phyloP scores from a whole-genome alignment of 2,329 filamentous ascomycete genomes.

The Aspergillus ibericus region DNA sequence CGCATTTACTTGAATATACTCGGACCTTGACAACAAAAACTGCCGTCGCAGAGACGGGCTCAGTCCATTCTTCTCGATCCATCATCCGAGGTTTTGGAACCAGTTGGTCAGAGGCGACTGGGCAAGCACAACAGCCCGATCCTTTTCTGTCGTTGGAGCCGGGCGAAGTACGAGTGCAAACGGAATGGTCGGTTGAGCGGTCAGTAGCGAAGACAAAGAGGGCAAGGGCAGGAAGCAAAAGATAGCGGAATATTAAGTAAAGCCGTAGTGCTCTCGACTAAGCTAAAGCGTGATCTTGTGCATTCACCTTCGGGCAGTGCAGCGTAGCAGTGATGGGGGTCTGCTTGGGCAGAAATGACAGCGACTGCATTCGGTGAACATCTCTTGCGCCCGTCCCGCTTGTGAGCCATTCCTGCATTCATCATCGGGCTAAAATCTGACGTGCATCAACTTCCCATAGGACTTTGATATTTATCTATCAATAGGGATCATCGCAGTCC shows the following conservation, averaged over 20 bases:
- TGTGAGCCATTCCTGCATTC: neutral
- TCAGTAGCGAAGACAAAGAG: neutral
- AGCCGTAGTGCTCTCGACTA: neutral
- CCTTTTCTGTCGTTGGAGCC: neutral
- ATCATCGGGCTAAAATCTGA: constrained; percentile 8
- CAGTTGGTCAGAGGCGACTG: neutral
- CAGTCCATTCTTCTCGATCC: constrained; percentile 1
- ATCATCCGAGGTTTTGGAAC: neutral
- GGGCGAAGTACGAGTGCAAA: constrained; percentile 9
- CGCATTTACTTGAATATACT: neutral
- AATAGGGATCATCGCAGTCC: neutral
- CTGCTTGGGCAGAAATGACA: neutral
- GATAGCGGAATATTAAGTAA: neutral
- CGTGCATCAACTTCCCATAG: neutral
- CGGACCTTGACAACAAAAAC: neutral
- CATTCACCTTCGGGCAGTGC: too few relatives aligned
- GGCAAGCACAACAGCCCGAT: neutral
- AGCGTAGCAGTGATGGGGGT: too few relatives aligned
- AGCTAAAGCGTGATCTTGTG: too few relatives aligned
- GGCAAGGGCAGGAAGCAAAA: neutral
- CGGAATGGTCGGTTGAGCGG: constrained; percentile 7
- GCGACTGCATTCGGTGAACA: neutral
- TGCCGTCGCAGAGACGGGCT: neutral
- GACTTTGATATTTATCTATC: neutral
- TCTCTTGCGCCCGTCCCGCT: neutral